phyloP scores from a whole-genome alignment of 331 rosid species.

The Telfairia occidentalis region DNA sequence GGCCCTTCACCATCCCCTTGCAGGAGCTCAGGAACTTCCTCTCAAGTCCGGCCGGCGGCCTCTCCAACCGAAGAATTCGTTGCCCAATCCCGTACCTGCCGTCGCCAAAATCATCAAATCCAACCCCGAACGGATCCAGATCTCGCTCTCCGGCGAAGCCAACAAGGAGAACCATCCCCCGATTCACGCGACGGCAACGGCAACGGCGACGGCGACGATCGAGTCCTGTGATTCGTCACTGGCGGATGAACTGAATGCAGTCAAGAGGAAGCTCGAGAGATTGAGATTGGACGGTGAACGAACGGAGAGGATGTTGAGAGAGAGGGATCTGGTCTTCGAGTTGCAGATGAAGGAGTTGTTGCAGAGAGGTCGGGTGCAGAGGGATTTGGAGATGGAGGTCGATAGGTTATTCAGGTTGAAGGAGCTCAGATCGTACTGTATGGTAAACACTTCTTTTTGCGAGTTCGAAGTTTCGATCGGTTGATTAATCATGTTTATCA shows the following conservation, averaged over 20 bases:
- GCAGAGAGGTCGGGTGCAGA: conserved; percentile 61
- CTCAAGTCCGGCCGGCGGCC: conserved; percentile 64
- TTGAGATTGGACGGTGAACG: conserved; percentile 43
- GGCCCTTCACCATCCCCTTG: conserved; percentile 21
- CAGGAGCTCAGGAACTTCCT: conserved; percentile 27
- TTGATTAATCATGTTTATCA: neutral
- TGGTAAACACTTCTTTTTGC: conserved; percentile 24
- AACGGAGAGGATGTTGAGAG: conserved; percentile 56
- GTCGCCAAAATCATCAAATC: conserved; percentile 23
- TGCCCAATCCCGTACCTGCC: conserved; percentile 16
- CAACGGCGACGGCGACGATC: conserved; percentile 9
- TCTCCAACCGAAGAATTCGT: conserved; percentile 55
- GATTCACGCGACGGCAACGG: neutral
- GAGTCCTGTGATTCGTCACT: conserved; percentile 48
- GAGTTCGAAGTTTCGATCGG: neutral
- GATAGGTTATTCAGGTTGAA: conserved; percentile 69
- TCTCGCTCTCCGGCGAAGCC: conserved; percentile 16
- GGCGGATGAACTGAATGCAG: conserved; percentile 72
- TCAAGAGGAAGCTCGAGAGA: conserved; percentile 62
- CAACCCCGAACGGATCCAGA: conserved; percentile 19
- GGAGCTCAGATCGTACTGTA: conserved; percentile 52
- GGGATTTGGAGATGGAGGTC: conserved; percentile 60
- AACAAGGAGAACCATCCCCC: conserved; percentile 52
- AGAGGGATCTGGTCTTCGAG: conserved; percentile 38
- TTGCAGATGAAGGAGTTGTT: conserved; percentile 48